Percentiles rank a stretch among this genome's conserved stretches.
These are phyloP conservation scores for Bjerkandera adusta DNA, from an alignment of 1,284 basidiomycete genomes.

Conservation along the genomic window DNA sequence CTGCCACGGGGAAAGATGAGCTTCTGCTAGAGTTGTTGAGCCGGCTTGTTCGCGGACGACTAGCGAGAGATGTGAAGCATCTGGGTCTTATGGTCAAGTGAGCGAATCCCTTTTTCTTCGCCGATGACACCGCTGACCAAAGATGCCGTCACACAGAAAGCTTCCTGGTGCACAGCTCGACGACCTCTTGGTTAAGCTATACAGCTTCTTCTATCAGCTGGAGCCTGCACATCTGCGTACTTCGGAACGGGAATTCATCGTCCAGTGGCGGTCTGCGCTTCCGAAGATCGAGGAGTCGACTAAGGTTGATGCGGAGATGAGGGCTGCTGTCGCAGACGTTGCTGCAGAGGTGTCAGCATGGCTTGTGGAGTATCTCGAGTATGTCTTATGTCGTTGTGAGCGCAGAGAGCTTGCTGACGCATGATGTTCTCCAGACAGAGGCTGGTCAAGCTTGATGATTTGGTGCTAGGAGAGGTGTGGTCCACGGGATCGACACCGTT, in stretches of 20 bases:
- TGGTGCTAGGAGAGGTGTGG: constrained; percentile 66
- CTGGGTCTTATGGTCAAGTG: constrained; percentile 48
- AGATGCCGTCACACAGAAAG: constrained; percentile 38
- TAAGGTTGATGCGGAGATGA: constrained; percentile 2
- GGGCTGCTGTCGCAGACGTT: constrained; percentile 13
- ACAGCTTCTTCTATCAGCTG: constrained; percentile 34
- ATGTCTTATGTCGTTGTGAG: constrained; percentile 17
- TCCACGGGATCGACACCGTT: constrained; percentile 62
- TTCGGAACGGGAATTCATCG: constrained; percentile 37
- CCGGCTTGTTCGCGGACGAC: constrained; percentile 39
- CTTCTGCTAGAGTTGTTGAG: constrained; percentile 31
- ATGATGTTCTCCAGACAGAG: constrained; percentile 33
- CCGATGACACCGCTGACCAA: not conserved
- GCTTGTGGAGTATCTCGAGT: constrained; percentile 53
- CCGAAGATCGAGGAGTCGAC: constrained; percentile 10
- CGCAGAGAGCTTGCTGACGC: not conserved
- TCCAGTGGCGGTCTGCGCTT: constrained; percentile 26
- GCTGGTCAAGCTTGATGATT: constrained; percentile 45
- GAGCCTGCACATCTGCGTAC: constrained; percentile 22
- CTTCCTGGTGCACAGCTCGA: constrained; percentile 38
- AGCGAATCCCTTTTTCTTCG: constrained; percentile 21
- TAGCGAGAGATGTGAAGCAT: constrained; percentile 40
- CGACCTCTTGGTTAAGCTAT: constrained; percentile 38
- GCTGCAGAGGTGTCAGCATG: constrained; percentile 35
- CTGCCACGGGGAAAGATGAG: constrained; percentile 18